Evolutionary conservation across 2,329 filamentous ascomycete species (phyloP), one percentile per base, ranked within the genome.

Genomic region (Arthroderma uncinatum): DNA sequence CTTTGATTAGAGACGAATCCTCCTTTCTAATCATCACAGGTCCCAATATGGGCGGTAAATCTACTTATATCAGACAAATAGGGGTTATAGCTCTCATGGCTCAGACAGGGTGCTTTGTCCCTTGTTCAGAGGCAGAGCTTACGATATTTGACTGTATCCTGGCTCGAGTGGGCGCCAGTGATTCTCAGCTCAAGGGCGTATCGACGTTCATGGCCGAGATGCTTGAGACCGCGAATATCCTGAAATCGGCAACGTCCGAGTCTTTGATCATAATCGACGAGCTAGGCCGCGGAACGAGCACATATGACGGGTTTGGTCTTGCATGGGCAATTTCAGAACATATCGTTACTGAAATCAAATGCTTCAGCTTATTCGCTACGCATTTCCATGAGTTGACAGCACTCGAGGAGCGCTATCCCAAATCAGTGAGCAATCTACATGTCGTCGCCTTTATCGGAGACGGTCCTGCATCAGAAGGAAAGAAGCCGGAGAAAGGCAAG

Each of bases 161-260:
- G 39, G 93, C 94, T 0, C 87, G 93, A 64, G 93, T 98, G 0
- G 93, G 94, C 42, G 94, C 93, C 5, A 93, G 87, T 64, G 94
- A 98, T 73, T 95, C 89, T 5, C 93, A 97, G 71, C 85, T 98
- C 61, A 97, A 97, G 74, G 93, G 93, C 36, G 93, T 98, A 1
- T 95, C 89, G 2, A 98, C 93, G 0, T 98, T 98, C 72, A 98
- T 98, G 94, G 93, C 93, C 1, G 93, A 98, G 75, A 98, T 98
- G 93, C 81, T 98, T 21, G 93, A 98, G 71, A 98, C 93, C 1
- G 90, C 93, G 63, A 97, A 97, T 70, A 98, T 98, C 62, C 84
- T 98, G 67, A 97, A 97, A 74, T 94, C 89, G 0, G 93, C 93
- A 1, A 98, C 93, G 0, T 83, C 86, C 33, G 93, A 98, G 69